phyloP scores from a whole-genome alignment of 1,284 basidiomycete genomes.

The Neonothopanus nambi region DNA sequence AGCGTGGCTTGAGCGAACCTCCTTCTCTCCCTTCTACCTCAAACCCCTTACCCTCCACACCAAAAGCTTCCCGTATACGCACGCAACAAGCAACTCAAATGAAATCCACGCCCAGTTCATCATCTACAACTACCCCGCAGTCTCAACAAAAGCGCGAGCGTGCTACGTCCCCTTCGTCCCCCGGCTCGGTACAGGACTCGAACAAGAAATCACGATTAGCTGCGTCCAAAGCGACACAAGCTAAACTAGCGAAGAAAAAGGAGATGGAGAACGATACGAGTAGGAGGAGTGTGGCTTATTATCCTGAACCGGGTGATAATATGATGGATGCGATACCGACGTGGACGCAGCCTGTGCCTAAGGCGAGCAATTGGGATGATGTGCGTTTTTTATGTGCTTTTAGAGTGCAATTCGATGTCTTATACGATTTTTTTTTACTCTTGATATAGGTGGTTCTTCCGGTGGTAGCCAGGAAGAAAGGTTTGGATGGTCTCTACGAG shows the following conservation, averaged over 20 bases:
- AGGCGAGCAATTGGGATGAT: conserved; percentile 76
- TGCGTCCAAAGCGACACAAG: conserved; percentile 30
- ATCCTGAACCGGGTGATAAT: conserved; percentile 57
- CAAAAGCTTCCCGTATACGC: conserved; percentile 15
- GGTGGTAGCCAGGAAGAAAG: conserved; percentile 82
- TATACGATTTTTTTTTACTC: background rate
- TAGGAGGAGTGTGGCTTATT: conserved; percentile 56
- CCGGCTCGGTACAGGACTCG: conserved; percentile 8
- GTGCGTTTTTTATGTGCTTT: conserved; percentile 36
- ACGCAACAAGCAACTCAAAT: background rate
- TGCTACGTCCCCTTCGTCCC: conserved; percentile 17
- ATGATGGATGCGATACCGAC: conserved; percentile 70
- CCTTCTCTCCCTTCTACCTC: conserved; percentile 26
- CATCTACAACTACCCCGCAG: conserved; percentile 15
- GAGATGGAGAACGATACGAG: conserved; percentile 33
- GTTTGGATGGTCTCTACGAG: conserved; percentile 67
- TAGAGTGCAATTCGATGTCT: background rate
- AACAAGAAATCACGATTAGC: conserved; percentile 34
- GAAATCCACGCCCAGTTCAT: conserved; percentile 13
- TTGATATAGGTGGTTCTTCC: conserved; percentile 51
- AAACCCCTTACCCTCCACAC: conserved; percentile 20
- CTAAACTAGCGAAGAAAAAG: conserved; percentile 31
- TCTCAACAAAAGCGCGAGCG: conserved; percentile 8
- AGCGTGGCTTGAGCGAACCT: conserved; percentile 33
- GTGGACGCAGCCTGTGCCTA: conserved; percentile 71